These are phyloP conservation scores for Biscogniauxia mediterranea DNA, from an alignment of 2,329 filamentous ascomycete species.

Conservation along the genomic window DNA sequence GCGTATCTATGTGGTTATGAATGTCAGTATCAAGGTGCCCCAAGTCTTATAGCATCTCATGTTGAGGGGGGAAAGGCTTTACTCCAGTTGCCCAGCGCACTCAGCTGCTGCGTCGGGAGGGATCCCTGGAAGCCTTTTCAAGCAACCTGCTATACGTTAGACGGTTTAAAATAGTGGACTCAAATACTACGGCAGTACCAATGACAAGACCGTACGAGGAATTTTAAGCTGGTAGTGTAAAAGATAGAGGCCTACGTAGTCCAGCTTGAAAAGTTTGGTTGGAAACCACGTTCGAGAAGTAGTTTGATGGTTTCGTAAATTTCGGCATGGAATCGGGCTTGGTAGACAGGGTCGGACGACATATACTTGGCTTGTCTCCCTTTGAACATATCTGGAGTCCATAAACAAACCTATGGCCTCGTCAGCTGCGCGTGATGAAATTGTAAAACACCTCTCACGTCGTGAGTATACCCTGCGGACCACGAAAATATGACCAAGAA, in stretches of 20 bases:
- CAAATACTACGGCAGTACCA: neutral
- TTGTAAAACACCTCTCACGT: neutral
- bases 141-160: neutral
- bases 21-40: neutral
- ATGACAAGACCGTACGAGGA: neutral
- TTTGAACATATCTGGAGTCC: neutral
- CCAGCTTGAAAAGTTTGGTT: slow-evolving; percentile 9
- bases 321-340: neutral
- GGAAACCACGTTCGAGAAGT: slow-evolving; percentile 5
- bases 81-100: neutral
- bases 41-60: neutral
- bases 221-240: neutral
- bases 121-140: neutral
- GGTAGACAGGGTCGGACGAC: neutral
- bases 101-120: neutral
- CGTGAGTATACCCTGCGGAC: neutral
- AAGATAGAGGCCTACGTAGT: slow-evolving; percentile 2
- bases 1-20: neutral
- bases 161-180: neutral
- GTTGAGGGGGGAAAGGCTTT: neutral
- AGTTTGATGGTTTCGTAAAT: slow-evolving; percentile 1
- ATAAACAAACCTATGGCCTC: neutral
- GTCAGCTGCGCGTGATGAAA: neutral
- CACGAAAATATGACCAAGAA: too few species aligned
- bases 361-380: neutral